These are phyloP conservation scores for Diutina sp. DNA, from an alignment of 1,139 yeast species.

Conservation along the genomic window DNA sequence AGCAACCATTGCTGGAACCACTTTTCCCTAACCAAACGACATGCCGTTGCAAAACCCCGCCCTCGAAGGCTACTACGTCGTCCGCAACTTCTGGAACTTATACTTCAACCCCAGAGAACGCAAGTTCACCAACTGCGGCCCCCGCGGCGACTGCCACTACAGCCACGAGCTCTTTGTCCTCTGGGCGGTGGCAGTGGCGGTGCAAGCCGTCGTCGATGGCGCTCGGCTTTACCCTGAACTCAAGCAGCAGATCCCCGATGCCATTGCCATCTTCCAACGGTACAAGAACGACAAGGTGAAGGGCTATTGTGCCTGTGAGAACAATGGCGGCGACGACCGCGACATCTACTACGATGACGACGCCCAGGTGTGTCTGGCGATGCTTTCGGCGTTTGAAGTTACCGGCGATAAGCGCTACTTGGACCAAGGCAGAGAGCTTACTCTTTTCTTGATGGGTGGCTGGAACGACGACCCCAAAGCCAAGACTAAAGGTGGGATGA, in stretches of 20 bases:
- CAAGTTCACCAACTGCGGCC: constrained; percentile 30
- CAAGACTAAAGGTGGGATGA: constrained; percentile 43
- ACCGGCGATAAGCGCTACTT: constrained; percentile 42
- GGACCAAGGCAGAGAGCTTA: constrained; percentile 47
- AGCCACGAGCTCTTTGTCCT: constrained; percentile 44
- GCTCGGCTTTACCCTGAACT: constrained; percentile 44
- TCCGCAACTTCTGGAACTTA: constrained; percentile 28
- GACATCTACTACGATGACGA: constrained; percentile 69
- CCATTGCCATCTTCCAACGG: constrained; percentile 34
- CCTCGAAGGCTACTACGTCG: constrained; percentile 38
- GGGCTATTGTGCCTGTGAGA: constrained; percentile 49
- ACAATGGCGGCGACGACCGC: constrained; percentile 34
- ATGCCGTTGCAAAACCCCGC: constrained; percentile 17
- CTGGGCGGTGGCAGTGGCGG: constrained; percentile 60
- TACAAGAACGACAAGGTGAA: constrained; percentile 39
- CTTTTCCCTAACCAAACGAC: neutral
- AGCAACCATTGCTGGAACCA: neutral
- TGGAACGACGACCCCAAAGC: constrained; percentile 29
- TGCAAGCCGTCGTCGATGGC: constrained; percentile 50
- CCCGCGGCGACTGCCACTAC: constrained; percentile 33
- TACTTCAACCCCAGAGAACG: constrained; percentile 30
- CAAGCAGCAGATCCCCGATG: constrained; percentile 44
- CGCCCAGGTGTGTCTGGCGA: constrained; percentile 61
- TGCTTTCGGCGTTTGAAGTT: constrained; percentile 58
- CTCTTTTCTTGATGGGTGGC: constrained; percentile 55